These are phyloP conservation scores for Flaveria trinervia DNA, from an alignment of 129 eudicot genomes.

Conservation along the genomic window DNA sequence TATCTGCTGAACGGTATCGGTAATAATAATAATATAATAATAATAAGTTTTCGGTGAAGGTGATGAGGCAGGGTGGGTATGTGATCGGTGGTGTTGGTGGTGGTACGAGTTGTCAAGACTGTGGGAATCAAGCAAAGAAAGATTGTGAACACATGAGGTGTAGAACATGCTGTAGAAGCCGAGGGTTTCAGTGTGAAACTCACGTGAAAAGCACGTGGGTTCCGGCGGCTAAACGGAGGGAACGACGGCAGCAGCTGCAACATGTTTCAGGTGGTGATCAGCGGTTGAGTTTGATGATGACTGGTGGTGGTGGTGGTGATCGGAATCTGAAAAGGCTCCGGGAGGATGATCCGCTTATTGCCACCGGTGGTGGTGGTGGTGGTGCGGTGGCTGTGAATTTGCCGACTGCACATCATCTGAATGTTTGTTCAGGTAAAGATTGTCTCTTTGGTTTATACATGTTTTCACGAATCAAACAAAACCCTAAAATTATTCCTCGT, in stretches of 20 bases:
- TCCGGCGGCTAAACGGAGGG: constrained; percentile 83
- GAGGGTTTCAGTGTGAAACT: constrained; percentile 74
- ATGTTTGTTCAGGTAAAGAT: constrained; percentile 34
- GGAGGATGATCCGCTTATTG: constrained; percentile 34
- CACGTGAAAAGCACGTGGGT: constrained; percentile 93
- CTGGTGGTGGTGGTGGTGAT: constrained; percentile 34
- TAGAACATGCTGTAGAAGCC: constrained; percentile 78
- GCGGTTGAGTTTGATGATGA: constrained; percentile 39
- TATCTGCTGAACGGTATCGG: too few relatives aligned
- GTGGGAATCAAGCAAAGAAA: constrained; percentile 86
- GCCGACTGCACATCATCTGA: constrained; percentile 32
- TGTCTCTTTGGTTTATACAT: not conserved
- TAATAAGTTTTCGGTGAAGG: not conserved
- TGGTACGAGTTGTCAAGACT: constrained; percentile 65
- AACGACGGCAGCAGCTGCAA: constrained; percentile 53
- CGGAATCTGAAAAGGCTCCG: constrained; percentile 44
- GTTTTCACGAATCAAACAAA: constrained; percentile 33
- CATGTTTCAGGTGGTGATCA: constrained; percentile 24
- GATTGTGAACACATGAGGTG: constrained; percentile 72
- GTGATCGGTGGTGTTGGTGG: constrained; percentile 28
- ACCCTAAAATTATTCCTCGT: constrained; percentile 19
- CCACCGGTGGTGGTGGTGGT: constrained; percentile 22
- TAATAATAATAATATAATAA: too few relatives aligned
- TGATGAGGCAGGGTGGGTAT: constrained; percentile 45
- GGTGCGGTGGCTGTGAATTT: constrained; percentile 28